Evolutionary conservation across 1,139 yeast genomes (phyloP), one percentile per base, ranked within the genome.

Genomic region (Candida frijolesensis): DNA sequence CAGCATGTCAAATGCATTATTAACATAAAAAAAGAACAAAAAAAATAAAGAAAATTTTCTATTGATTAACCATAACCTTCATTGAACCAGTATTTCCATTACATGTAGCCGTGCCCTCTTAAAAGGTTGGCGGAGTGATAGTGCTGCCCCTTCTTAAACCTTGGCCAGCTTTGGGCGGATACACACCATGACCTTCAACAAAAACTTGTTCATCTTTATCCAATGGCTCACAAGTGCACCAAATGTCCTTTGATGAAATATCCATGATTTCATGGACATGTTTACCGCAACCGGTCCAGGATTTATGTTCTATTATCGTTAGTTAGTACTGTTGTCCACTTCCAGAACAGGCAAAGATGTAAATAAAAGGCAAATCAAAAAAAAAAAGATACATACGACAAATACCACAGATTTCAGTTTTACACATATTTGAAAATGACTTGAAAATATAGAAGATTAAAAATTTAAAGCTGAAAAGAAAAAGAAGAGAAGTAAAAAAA

Each of bases 131-230:
- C 12, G 43, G 34, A 16, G n/a, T 27, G 16, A 38, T n/a, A 7
- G 50, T 43, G 45, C 58, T 51, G 2, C 57, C 53, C 43, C 57
- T 53, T 51, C 58, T 52, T 29, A 46, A 70, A 6, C 79, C 79
- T 30, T 77, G 72, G 34, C 79, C 76, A 14, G 80, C 79, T 51
- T 54, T 67, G 38, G 80, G 80, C 10, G 80, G 80, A 56, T 71
- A 76, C 11, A 56, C 30, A 49, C 63, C 58, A 47, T 58, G 59
- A 47, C 66, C 56, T 57, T 66, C 65, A 46, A 56, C 37, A 25
- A 45, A 25, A 2, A 54, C 48, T 16, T 47, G 47, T 52, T 64
- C 60, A 42, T 53, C 51, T 48, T 46, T 51, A 37, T 55, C 56
- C 22, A 49, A 44, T 34, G 55, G 65, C 16, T 62, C 73, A 56